Evolutionary conservation across 148 eudicot species (phyloP), one percentile per base, ranked within the genome.

Genomic region (Chenopodium formosanum): DNA sequence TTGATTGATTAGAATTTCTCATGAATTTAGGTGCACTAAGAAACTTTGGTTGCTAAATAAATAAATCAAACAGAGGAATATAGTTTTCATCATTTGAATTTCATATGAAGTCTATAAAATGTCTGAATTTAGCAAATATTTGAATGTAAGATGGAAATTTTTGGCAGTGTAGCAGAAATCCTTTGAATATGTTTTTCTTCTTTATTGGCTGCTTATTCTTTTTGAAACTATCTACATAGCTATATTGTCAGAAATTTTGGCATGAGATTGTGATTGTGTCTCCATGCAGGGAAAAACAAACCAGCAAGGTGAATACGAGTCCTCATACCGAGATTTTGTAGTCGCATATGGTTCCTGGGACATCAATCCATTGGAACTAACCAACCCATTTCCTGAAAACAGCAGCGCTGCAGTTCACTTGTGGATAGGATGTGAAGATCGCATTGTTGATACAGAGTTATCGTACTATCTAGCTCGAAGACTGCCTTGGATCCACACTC

Each of bases 241-340:
- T 37, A 37, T 37, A 37, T 2, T 13, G 9, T 20, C 34, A 56
- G 17, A 16, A 17, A 20, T 20, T 22, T 62, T 20, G 25, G 9
- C 25, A 62, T 7, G 10, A 62, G 23, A 4, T 62, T 20, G 65
- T 12, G 25, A 27, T 17, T 79, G 29, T 77, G 52, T 20, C 17
- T 34, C 2, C 10, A 48, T 83, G 83, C 85, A 85, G 88, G 81
- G 82, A 25, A 85, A 78, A 73, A 40, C 82, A 48, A 25, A 14
- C 0, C 90, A 85, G 70, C 88, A 85, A 80, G 86, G 90, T 23
- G 79, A 72, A 48, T 79, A 86, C 12, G 87, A 87, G 73, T 87
- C 90, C 0, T 10, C 79, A 3, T 71, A 83, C 80, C 34, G 88
- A 66, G 88, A 88, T 52, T 46, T 58, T 53, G 81, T 29, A 70